Base-by-base conservation (phyloP, 2,329 filamentous ascomycete genomes). In the Hypoxylon sp. region DNA sequence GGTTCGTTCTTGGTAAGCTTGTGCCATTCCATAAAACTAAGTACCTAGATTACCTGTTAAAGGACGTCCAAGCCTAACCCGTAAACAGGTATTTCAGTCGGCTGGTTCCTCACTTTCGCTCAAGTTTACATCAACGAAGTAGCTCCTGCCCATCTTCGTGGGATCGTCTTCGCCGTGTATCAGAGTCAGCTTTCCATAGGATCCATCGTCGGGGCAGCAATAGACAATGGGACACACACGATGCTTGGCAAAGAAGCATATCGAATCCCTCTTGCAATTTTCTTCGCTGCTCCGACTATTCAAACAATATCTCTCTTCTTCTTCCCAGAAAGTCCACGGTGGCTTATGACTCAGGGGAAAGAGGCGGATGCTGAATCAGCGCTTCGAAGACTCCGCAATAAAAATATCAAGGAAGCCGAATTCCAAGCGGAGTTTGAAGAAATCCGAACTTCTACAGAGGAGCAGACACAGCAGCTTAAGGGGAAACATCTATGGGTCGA, bases 281-380 rank as follows among this genome's bases (percentile, higher is more conserved):
- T 79, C 57, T 80, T 77, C 63, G 68, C 71, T 13, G 76, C 77
- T 21, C 73, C 79, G 6, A 73, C 77, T 1, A 67, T 79, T n/a
- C 76, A 78, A 59, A 72, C 75, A 1, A 62, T 77, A 2, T 73
- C 76, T 2, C 69, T 81, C 19, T 74, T 75, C 47, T 79, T 78
- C 66, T 77, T 81, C 27, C 80, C 80, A 0, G 80, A 82, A 60
- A 80, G 77, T 31, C 80, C 80, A 0, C 75, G 80, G 11, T 82
- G 80, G 80, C 76, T 82, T 13, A 78, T 79, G 68, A 77, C 78
- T 6, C 76, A 80, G 47, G 78, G 77, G n/a, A 75, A 71, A 1
- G 74, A 79, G 17, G 73, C 75, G 1, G 76, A 76, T 6, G 78
- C 80, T 2, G 65, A 75, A 48, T 62, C 60, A 3, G 68, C 77